These are phyloP conservation scores for Gloeophyllum trabeum DNA, from an alignment of 768 basidiomycete species.

Conservation along the genomic window DNA sequence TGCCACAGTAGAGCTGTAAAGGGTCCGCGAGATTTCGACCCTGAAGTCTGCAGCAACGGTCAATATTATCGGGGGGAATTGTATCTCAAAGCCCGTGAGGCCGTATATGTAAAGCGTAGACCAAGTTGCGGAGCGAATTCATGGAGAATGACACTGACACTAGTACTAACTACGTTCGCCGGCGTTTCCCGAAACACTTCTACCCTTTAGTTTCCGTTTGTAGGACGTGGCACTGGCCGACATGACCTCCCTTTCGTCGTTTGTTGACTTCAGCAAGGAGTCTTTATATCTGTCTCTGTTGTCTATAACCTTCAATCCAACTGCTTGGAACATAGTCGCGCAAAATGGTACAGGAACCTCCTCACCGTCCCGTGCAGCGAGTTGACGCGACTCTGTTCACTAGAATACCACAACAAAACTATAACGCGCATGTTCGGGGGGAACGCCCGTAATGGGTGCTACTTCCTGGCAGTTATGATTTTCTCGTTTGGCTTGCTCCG, in stretches of 20 bases:
- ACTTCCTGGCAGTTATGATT: conserved; percentile 76
- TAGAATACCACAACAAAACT: conserved; percentile 77
- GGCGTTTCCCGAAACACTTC: too few species aligned
- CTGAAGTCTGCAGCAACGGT: neutral
- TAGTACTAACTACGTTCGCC: neutral
- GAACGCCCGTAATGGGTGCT: conserved; percentile 66
- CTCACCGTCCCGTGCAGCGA: neutral
- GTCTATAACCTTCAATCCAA: conserved; percentile 82
- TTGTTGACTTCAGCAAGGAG: conserved; percentile 49
- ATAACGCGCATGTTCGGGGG: conserved; percentile 79
- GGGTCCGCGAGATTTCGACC: too few species aligned
- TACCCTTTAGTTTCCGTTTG: too few species aligned
- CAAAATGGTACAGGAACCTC: conserved; percentile 77
- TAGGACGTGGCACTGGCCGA: too few species aligned
- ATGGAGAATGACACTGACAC: neutral
- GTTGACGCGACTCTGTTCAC: neutral
- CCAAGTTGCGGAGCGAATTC: neutral
- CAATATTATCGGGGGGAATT: neutral
- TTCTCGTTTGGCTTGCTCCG: conserved; percentile 80
- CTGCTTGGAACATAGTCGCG: conserved; percentile 93
- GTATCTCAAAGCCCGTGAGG: neutral
- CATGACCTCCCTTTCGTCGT: conserved; percentile 17
- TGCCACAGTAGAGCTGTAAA: too few species aligned
- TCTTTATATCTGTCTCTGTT: conserved; percentile 59
- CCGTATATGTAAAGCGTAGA: neutral